Evolutionary conservation across 257 asterid genomes (phyloP).

Genomic region (Primulina tabacum): DNA sequence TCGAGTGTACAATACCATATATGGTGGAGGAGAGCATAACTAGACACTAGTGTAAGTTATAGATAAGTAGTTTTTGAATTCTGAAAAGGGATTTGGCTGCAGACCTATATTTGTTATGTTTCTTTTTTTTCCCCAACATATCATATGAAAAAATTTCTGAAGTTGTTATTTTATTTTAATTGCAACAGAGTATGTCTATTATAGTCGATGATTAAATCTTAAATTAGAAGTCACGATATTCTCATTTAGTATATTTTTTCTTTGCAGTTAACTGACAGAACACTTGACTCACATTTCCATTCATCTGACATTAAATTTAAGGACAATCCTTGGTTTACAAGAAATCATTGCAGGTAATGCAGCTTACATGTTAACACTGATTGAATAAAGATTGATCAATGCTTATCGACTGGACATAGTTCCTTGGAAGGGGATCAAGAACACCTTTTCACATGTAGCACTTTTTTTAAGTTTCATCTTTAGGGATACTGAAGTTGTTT

Average conservation of each 20-base stretch:
- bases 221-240: not conserved
- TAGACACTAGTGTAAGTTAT: slow-evolving; percentile 2
- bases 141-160: not conserved
- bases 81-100: slow-evolving; percentile 1
- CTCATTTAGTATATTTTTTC: slow-evolving; percentile 14
- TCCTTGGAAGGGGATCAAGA: slow-evolving; percentile 9
- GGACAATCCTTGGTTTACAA: slow-evolving; percentile 47
- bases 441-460: not conserved
- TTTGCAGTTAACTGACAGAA: slow-evolving; percentile 58
- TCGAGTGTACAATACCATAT: slow-evolving; percentile 17
- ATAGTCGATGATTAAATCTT: not conserved
- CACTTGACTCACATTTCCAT: slow-evolving; percentile 51
- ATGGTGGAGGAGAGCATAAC: slow-evolving; percentile 11
- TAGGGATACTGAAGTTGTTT: slow-evolving; percentile 15
- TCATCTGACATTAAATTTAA: slow-evolving; percentile 50
- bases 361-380: slow-evolving; percentile 7
- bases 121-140: not conserved
- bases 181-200: not conserved
- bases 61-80: slow-evolving; percentile 8
- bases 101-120: not conserved
- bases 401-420: not conserved
- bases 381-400: not conserved
- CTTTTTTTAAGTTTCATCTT: not conserved
- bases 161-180: too few relatives aligned
- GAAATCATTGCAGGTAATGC: slow-evolving; percentile 58